Conservation (phyloP, 2,329 filamentous ascomycete genomes). For the Diplodia seriata region DNA sequence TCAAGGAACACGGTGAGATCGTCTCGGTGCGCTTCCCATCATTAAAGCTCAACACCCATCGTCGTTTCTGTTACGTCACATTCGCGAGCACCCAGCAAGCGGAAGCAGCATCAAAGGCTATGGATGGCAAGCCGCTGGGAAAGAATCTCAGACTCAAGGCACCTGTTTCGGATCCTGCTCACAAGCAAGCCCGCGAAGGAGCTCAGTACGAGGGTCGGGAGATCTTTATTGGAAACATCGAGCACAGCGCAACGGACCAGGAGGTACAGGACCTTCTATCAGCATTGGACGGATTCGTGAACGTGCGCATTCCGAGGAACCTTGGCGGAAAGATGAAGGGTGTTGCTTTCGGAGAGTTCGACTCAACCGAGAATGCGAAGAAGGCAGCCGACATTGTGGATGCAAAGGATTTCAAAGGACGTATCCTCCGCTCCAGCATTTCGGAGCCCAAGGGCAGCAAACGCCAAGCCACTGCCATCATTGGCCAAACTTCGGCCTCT, state of each 20-base stretch:
- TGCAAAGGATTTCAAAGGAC: conserved; percentile 43
- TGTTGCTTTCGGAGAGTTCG: conserved; percentile 80
- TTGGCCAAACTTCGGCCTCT: conserved; percentile 49
- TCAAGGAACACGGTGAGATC: conserved; percentile 75
- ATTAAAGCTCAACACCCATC: conserved; percentile 84
- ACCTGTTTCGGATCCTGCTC: conserved; percentile 82
- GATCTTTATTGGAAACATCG: conserved; percentile 83
- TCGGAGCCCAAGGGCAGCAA: conserved; percentile 71
- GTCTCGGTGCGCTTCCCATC: conserved; percentile 88
- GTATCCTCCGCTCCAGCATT: conserved; percentile 43
- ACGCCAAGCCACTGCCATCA: conserved; percentile 71
- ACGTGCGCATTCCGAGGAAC: conserved; percentile 73
- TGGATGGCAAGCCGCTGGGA: conserved; percentile 75
- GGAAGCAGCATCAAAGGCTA: conserved; percentile 64
- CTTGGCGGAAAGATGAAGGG: conserved; percentile 74
- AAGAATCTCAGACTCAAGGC: conserved; percentile 72
- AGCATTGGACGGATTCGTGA: conserved; percentile 68
- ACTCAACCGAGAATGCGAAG: conserved; percentile 55
- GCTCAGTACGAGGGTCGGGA: conserved; percentile 87
- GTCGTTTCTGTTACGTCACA: conserved; percentile 96
- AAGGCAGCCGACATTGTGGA: conserved; percentile 45
- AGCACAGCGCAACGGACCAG: conserved; percentile 76
- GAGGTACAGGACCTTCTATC: conserved; percentile 74
- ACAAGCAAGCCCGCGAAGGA: conserved; percentile 79
- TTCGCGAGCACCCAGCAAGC: conserved; percentile 65